A percentile compares a stretch with the other conserved stretches of the same genome.
These are phyloP conservation scores for Cadophora gregata DNA, from an alignment of 2,329 filamentous ascomycete species.

Conservation along the genomic window DNA sequence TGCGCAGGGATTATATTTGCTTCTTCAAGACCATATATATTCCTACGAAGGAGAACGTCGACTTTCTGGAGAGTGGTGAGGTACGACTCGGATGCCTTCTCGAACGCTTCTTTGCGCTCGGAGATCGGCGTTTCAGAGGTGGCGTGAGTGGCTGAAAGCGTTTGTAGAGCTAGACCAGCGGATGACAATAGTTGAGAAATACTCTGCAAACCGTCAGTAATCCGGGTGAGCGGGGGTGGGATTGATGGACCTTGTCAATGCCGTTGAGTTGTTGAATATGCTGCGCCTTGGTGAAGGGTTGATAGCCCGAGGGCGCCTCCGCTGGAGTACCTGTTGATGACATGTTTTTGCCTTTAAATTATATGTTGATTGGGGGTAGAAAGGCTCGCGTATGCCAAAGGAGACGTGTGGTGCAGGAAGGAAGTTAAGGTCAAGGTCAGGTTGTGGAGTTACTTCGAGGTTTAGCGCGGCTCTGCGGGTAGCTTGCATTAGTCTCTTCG, in stretches of 20 bases:
- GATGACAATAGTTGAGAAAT: constrained; percentile 58
- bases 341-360: neutral
- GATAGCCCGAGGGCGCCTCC: constrained; percentile 36
- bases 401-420: neutral
- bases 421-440: neutral
- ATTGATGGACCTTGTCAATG: constrained; percentile 68
- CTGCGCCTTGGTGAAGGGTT: constrained; percentile 72
- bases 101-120: constrained; percentile 53
- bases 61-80: constrained; percentile 75
- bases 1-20: constrained; percentile 69
- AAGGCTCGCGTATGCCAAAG: neutral
- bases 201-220: constrained; percentile 35
- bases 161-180: constrained; percentile 66
- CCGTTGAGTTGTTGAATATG: constrained; percentile 81
- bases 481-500: constrained; percentile 35
- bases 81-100: constrained; percentile 68
- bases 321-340: constrained; percentile 14
- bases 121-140: constrained; percentile 22
- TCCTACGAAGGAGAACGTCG: constrained; percentile 74
- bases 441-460: neutral
- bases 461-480: constrained; percentile 42
- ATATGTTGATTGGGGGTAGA: neutral
- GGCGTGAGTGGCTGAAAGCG: constrained; percentile 59
- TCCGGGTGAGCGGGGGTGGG: neutral
- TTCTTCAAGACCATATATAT: constrained; percentile 82